These are phyloP conservation scores for Colletotrichum tropicicola DNA, from an alignment of 2,329 filamentous ascomycete species.

Conservation along the genomic window DNA sequence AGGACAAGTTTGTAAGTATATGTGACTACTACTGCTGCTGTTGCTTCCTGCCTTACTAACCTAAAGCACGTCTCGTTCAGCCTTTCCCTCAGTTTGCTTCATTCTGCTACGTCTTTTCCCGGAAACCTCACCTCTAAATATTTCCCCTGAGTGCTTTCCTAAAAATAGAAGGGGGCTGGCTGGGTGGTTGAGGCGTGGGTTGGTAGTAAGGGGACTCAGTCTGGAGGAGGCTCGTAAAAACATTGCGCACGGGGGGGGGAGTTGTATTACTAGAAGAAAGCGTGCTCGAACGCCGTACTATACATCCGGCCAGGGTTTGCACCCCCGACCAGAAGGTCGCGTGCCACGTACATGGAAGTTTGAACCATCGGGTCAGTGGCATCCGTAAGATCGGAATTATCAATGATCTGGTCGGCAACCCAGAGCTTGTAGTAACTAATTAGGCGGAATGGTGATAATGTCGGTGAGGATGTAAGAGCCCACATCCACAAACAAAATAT, in stretches of 20 bases:
- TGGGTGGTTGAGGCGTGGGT: conserved; percentile 45
- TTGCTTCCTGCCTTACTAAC: no score
- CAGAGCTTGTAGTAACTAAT: no score
- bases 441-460: conserved; percentile 45
- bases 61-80: no score
- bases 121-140: no score
- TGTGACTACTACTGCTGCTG: no score
- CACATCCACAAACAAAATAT: conserved; percentile 55
- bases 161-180: conserved; percentile 34
- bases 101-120: no score
- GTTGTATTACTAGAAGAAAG: conserved; percentile 61
- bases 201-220: conserved; percentile 72
- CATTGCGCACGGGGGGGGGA: conserved; percentile 54
- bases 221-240: conserved; percentile 70
- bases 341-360: conserved; percentile 41
- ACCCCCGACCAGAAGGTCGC: conserved; percentile 46
- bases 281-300: conserved; percentile 60
- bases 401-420: no score
- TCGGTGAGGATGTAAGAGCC: conserved; percentile 51
- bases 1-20: no score
- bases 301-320: conserved; percentile 44
- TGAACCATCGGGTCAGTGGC: no score
- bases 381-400: no score
- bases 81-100: no score
- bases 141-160: no score